Percentiles rank a stretch among this genome's conserved stretches.
phyloP scores from a whole-genome alignment of 1,139 yeast genomes.

The Blastobotrys arbuscula region DNA sequence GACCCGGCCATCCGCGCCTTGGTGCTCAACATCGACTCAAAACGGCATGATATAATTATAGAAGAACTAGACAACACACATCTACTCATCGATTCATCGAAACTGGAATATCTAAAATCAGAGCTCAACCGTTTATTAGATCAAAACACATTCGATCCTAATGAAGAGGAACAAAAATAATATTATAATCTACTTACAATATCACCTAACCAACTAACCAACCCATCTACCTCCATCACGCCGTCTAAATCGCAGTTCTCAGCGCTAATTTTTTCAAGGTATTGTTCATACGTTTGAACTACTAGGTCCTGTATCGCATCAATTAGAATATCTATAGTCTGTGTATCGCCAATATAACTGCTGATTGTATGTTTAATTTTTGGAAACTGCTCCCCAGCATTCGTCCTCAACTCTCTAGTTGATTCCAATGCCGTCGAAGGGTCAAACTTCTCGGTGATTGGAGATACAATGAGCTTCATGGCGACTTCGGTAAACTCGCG shows the following conservation, averaged over 20 bases:
- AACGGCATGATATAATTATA: slow-evolving; percentile 64
- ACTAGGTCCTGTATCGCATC: slow-evolving; percentile 58
- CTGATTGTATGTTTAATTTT: slow-evolving; percentile 48
- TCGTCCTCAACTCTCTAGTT: slow-evolving; percentile 43
- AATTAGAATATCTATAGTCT: slow-evolving; percentile 44
- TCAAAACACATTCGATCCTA: slow-evolving; percentile 78
- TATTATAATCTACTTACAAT: slow-evolving; percentile 34
- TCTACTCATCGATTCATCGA: slow-evolving; percentile 67
- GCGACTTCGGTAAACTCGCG: slow-evolving; percentile 52
- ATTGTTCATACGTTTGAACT: slow-evolving; percentile 44
- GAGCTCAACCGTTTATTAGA: slow-evolving; percentile 73
- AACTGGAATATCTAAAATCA: slow-evolving; percentile 66
- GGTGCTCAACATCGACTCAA: slow-evolving; percentile 72
- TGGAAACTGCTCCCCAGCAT: slow-evolving; percentile 49
- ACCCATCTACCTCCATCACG: slow-evolving; percentile 54
- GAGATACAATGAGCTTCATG: slow-evolving; percentile 31
- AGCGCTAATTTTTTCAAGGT: slow-evolving; percentile 32
- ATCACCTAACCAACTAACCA: slow-evolving; percentile 46
- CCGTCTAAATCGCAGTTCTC: slow-evolving; percentile 30
- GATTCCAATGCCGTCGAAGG: slow-evolving; percentile 29
- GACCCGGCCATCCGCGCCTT: slow-evolving; percentile 92
- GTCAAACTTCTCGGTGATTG: slow-evolving; percentile 31
- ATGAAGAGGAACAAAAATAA: slow-evolving; percentile 49
- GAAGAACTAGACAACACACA: slow-evolving; percentile 91
- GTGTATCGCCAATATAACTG: slow-evolving; percentile 42